Evolutionary conservation across 768 basidiomycete genomes (phyloP).

Genomic region (Leccinum ochraceum): DNA sequence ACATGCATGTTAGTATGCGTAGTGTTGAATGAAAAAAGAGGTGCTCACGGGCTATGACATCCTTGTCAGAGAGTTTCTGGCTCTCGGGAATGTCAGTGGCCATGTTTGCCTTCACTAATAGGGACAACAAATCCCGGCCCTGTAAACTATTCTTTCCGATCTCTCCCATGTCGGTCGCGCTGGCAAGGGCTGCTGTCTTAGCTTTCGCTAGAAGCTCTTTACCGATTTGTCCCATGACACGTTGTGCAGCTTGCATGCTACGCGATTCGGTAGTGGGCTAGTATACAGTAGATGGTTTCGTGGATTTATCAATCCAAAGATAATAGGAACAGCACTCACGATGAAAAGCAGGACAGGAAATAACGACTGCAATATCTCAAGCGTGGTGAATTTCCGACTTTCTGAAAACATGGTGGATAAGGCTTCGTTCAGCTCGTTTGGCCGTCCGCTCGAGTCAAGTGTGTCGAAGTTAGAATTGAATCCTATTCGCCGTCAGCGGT

Average conservation of each 20-base stretch:
- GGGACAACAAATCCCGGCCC: constrained; percentile 52
- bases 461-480: constrained; percentile 41
- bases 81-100: constrained; percentile 54
- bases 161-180: constrained; percentile 24
- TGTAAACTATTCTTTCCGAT: constrained; percentile 35
- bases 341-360: constrained; percentile 42
- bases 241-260: not conserved
- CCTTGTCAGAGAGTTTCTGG: constrained; percentile 60
- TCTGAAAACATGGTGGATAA: constrained; percentile 34
- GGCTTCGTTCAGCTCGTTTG: constrained; percentile 35
- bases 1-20: not conserved
- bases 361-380: constrained; percentile 35
- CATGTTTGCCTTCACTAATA: constrained; percentile 50
- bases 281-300: not conserved
- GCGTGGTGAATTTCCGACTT: constrained; percentile 11
- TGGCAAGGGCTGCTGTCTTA: constrained; percentile 39
- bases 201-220: constrained; percentile 46
- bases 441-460: constrained; percentile 24
- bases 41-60: constrained; percentile 55
- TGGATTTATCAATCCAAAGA: not conserved
- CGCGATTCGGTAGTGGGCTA: not conserved
- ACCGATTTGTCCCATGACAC: constrained; percentile 40
- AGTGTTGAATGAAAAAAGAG: not conserved
- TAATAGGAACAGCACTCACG: constrained; percentile 29
- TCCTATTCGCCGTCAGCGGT: constrained; percentile 25